phyloP scores from a whole-genome alignment of 805 yeast genomes.

The Yamadazyma philogaea region DNA sequence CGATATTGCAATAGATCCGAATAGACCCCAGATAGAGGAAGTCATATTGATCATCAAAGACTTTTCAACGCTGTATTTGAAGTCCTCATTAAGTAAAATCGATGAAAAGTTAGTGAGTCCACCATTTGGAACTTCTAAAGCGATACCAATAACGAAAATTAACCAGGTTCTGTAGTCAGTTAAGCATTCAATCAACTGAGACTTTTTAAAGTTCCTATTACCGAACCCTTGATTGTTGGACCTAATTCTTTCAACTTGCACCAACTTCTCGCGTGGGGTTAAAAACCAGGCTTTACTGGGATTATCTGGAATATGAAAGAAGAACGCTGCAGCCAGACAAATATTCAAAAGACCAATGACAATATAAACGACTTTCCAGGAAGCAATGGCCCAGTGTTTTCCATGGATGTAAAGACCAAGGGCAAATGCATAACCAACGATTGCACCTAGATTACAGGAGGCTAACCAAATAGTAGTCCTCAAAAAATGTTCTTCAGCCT shows the following conservation, averaged over 20 bases:
- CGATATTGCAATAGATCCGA: slow-evolving; percentile 29
- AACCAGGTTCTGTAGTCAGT: slow-evolving; percentile 33
- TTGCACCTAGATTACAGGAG: slow-evolving; percentile 28
- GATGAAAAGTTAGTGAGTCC: slow-evolving; percentile 34
- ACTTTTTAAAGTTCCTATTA: slow-evolving; percentile 30
- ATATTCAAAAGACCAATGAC: slow-evolving; percentile 58
- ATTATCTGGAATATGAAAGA: slow-evolving; percentile 40
- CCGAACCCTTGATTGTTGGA: slow-evolving; percentile 42
- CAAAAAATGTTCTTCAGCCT: slow-evolving; percentile 29
- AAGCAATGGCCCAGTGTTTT: slow-evolving; percentile 35
- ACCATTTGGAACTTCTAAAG: slow-evolving; percentile 31
- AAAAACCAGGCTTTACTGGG: slow-evolving; percentile 37
- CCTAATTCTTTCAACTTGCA: slow-evolving; percentile 31
- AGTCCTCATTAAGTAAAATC: slow-evolving; percentile 23
- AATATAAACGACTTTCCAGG: slow-evolving; percentile 63
- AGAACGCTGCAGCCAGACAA: slow-evolving; percentile 44
- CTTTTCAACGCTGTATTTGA: slow-evolving; percentile 24
- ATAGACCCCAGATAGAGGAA: slow-evolving; percentile 43
- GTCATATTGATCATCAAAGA: slow-evolving; percentile 46
- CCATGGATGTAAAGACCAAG: slow-evolving; percentile 47
- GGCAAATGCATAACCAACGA: slow-evolving; percentile 47
- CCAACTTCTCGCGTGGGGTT: slow-evolving; percentile 28
- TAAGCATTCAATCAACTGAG: slow-evolving; percentile 36
- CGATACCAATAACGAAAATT: slow-evolving; percentile 26
- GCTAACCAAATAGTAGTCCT: slow-evolving; percentile 35